Evolutionary conservation across 2,329 filamentous ascomycete species (phyloP).

Genomic region (Corinectria fuckeliana): DNA sequence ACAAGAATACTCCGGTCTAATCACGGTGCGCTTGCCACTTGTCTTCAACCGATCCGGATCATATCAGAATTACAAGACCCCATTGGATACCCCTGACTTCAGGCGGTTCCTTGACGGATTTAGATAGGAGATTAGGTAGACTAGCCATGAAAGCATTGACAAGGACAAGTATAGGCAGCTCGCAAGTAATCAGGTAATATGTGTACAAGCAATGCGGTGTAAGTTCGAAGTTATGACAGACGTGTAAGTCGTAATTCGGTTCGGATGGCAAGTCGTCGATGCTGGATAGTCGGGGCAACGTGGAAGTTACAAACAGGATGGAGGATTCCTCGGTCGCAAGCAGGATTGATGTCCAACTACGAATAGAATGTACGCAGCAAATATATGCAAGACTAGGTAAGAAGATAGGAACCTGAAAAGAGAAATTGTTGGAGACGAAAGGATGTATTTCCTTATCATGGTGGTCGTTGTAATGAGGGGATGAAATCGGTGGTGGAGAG

Average conservation of each 20-base stretch:
- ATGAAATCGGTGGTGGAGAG: slow-evolving; percentile 20
- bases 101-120: not conserved
- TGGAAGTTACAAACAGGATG: not conserved
- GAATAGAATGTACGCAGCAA: too few species aligned
- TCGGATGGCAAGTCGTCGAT: not conserved
- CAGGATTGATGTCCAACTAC: not conserved
- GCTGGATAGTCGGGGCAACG: not conserved
- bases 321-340: not conserved
- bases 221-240: not conserved
- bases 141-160: not conserved
- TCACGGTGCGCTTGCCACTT: not conserved
- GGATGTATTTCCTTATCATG: not conserved
- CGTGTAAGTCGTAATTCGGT: not conserved
- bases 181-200: too few species aligned
- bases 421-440: not conserved
- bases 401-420: too few species aligned
- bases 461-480: slow-evolving; percentile 10
- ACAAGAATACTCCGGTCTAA: not conserved
- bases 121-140: not conserved
- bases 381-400: not conserved
- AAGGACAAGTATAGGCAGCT: too few species aligned
- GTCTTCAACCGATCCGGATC: not conserved
- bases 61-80: not conserved
- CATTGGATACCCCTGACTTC: not conserved
- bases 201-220: too few species aligned